Conservation (phyloP, 139 green algal species). For the Tetradesmus lagerheimii region DNA sequence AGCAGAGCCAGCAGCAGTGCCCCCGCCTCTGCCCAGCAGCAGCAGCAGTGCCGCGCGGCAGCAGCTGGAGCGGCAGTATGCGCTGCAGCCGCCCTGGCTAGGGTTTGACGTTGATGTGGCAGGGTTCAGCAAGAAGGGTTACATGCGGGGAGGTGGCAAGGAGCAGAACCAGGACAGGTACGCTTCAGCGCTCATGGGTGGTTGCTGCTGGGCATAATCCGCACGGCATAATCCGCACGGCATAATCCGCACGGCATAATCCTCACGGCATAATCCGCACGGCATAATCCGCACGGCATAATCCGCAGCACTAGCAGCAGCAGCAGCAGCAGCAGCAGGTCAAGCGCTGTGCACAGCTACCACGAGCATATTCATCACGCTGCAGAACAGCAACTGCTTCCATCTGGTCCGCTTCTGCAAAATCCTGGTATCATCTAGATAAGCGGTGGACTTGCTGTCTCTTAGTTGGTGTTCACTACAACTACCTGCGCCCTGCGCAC, state of each 20-base stretch:
- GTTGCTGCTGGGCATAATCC: not conserved
- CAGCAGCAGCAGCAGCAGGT: not conserved
- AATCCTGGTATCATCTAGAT: too few species aligned
- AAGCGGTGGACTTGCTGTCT: too few species aligned
- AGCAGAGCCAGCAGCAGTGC: not conserved
- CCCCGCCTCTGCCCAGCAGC: not conserved
- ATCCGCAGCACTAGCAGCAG: not conserved
- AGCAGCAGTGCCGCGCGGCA: not conserved
- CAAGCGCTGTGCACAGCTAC: not conserved
- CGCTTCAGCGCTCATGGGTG: not conserved
- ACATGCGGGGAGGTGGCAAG: slow-evolving; percentile 41
- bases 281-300: too few species aligned
- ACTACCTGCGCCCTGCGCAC: too few species aligned
- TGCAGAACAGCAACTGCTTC: not conserved
- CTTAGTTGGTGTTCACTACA: too few species aligned
- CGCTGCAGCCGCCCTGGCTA: not conserved
- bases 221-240: too few species aligned
- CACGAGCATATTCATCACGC: not conserved
- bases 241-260: too few species aligned
- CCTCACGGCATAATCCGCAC: too few species aligned
- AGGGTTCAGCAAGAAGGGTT: slow-evolving; percentile 40
- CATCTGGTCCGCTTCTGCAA: too few species aligned
- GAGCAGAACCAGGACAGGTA: slow-evolving; percentile 49
- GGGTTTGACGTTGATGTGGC: slow-evolving; percentile 26
- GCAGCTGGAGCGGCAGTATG: not conserved